Conservation (phyloP, 164 flowering plant genomes). For the Magnolia kwangsiensis region DNA sequence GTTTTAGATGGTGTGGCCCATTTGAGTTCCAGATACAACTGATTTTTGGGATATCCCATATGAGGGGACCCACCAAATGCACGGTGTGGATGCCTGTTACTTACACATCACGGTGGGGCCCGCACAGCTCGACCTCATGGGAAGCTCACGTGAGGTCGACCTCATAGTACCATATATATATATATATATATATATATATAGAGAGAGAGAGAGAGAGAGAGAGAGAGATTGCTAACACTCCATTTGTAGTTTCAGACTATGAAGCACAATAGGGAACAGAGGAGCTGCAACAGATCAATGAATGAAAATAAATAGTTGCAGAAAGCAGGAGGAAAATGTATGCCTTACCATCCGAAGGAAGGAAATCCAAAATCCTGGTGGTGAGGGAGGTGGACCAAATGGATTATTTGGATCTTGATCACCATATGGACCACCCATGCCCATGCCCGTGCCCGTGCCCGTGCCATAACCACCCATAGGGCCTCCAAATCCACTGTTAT, state of each 20-base stretch:
- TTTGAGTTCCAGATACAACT: too few relatives aligned
- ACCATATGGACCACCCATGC: constrained; percentile 65
- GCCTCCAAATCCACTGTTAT: constrained; percentile 57
- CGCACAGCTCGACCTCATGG: too few relatives aligned
- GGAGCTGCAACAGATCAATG: neutral
- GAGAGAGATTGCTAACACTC: neutral
- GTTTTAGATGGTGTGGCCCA: too few relatives aligned
- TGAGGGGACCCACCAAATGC: too few relatives aligned
- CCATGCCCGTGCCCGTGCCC: constrained; percentile 53
- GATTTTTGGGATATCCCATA: too few relatives aligned
- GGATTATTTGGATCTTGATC: constrained; percentile 92
- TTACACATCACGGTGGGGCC: too few relatives aligned
- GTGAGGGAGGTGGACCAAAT: constrained; percentile 66
- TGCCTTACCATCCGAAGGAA: constrained; percentile 59
- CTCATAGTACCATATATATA: too few relatives aligned
- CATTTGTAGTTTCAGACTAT: neutral
- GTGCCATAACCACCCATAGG: constrained; percentile 57
- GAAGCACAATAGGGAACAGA: neutral
- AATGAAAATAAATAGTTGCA: too few relatives aligned
- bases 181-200: too few relatives aligned
- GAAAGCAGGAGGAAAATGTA: neutral
- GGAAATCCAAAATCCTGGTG: constrained; percentile 95
- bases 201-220: too few relatives aligned
- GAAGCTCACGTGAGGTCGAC: too few relatives aligned
- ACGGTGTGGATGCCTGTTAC: too few relatives aligned